Evolutionary conservation across 2,329 filamentous ascomycete genomes (phyloP).

Genomic region (Sordariomycetes sp.): DNA sequence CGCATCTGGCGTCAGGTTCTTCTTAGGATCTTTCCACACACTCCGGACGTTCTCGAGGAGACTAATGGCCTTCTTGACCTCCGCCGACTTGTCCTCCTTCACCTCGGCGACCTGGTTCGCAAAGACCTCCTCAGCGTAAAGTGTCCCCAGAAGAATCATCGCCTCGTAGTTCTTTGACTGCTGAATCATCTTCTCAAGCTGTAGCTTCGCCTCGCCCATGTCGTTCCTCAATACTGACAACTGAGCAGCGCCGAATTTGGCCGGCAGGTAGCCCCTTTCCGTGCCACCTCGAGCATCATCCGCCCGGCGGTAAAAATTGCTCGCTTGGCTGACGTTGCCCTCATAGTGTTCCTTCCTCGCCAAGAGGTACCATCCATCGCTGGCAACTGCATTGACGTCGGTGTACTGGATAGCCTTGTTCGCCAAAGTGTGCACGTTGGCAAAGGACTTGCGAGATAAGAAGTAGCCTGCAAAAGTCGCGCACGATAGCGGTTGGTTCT

Average conservation of each 20-base stretch:
- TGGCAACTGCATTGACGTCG: constrained; percentile 90
- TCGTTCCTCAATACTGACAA: constrained; percentile 76
- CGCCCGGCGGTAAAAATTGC: constrained; percentile 77
- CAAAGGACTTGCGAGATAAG: constrained; percentile 65
- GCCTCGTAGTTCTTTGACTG: constrained; percentile 74
- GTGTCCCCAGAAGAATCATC: constrained; percentile 79
- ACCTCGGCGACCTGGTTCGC: constrained; percentile 54
- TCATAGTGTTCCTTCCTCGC: constrained; percentile 83
- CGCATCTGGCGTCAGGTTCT: constrained; percentile 65
- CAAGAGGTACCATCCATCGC: constrained; percentile 93
- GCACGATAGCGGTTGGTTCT: constrained; percentile 79
- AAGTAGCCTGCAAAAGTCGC: constrained; percentile 87
- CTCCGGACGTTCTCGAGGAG: constrained; percentile 74
- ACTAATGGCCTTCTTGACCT: constrained; percentile 74
- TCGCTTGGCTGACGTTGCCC: constrained; percentile 60
- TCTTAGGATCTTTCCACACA: constrained; percentile 89
- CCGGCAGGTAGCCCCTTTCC: constrained; percentile 84
- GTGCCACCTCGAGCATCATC: constrained; percentile 84
- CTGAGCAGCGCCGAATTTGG: constrained; percentile 89
- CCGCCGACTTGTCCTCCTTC: constrained; percentile 77
- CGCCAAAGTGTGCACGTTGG: constrained; percentile 73
- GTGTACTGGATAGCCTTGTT: constrained; percentile 92
- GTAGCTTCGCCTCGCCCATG: constrained; percentile 81
- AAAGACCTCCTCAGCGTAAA: constrained; percentile 94
- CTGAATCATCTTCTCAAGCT: constrained; percentile 87